Base-by-base conservation (phyloP, 148 eudicot genomes). In the Arbutus unedo region DNA sequence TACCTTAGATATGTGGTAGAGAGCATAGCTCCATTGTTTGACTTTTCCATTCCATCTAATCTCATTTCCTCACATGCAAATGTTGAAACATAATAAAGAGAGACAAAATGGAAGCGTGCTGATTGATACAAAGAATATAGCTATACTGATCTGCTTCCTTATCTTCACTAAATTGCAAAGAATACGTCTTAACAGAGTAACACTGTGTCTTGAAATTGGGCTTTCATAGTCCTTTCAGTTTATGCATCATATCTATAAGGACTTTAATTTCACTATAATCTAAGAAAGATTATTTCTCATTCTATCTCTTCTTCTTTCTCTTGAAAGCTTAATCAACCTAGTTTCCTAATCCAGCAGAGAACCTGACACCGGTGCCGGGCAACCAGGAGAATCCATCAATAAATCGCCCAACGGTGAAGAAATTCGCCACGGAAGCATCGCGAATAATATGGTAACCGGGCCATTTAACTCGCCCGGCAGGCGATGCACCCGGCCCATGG, bases 281-380 rank as follows among this genome's bases (percentile, higher is more conserved):
- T 0, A 31, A 31, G 38, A 31, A 31, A 31, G 38, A 31, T 31
- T 31, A 31, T 31, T 31, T 31, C 38, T 31, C 38, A 31, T 31
- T 31, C 1, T 31, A 0, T 31, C 38, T 31, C 38, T 31, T 31
- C 38, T 31, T 31, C 1, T 31, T 31, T 1, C 38, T 31, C 0
- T 31, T 31, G 38, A 31, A 31, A 31, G 38, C 38, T 31, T 31
- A 31, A 31, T 44, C 19, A 72, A 73, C 79, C 82, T 87, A 94
- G 83, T 91, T 90, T 4, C 82, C 74, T 73, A 95, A 87, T 51
- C 94, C 95, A 45, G 91, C 90, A 8, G 97, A 85, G 87, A 95
- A 95, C 84, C 83, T 89, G 76, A 95, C 83, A 2, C 98, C 97
- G 1, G 98, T 95, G 5, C 88, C 89, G 9, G 98, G 98, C 86